Evolutionary conservation across 164 flowering plant genomes (phyloP).

Genomic region (Tetracentron sinense): DNA sequence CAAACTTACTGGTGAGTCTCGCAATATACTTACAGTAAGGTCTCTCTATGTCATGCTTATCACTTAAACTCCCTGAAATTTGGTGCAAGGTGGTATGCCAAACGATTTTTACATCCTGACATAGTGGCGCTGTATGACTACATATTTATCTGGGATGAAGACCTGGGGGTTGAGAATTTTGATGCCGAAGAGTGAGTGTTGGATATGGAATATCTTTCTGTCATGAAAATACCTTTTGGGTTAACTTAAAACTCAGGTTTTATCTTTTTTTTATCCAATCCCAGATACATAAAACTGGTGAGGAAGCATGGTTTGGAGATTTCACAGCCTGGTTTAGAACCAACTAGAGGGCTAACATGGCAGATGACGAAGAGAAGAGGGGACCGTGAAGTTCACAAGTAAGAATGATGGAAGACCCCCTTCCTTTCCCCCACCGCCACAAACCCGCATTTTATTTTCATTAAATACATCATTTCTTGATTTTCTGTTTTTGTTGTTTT

Average conservation of each 20-base stretch:
- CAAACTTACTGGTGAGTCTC: not conserved
- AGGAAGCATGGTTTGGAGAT: too few relatives aligned
- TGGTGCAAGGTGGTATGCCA: slow-evolving; percentile 88
- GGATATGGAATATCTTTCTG: not conserved
- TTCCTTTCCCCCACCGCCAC: not conserved
- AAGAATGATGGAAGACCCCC: slow-evolving; percentile 20
- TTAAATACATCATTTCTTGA: slow-evolving; percentile 1
- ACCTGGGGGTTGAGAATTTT: slow-evolving; percentile 88
- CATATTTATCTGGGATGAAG: too few relatives aligned
- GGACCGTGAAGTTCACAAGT: slow-evolving; percentile 89
- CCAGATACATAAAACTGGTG: slow-evolving; percentile 69
- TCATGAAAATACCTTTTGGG: not conserved
- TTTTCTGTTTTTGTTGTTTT: not conserved
- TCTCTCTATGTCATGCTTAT: not conserved
- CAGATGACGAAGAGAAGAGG: slow-evolving; percentile 81
- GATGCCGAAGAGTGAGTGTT: slow-evolving; percentile 73
- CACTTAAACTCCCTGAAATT: slow-evolving; percentile 1
- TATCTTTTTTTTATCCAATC: slow-evolving; percentile 6
- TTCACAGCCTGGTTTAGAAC: slow-evolving; percentile 87
- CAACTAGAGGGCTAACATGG: slow-evolving; percentile 63
- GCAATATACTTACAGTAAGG: not conserved
- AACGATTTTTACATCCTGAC: slow-evolving; percentile 93
- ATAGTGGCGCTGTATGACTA: slow-evolving; percentile 89
- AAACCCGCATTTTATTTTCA: not conserved
- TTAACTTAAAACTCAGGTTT: not conserved